Percentiles rank a stretch among this genome's conserved stretches.
These are phyloP conservation scores for Graphilbum fragrans DNA, from an alignment of 2,329 filamentous ascomycete species.

Conservation along the genomic window DNA sequence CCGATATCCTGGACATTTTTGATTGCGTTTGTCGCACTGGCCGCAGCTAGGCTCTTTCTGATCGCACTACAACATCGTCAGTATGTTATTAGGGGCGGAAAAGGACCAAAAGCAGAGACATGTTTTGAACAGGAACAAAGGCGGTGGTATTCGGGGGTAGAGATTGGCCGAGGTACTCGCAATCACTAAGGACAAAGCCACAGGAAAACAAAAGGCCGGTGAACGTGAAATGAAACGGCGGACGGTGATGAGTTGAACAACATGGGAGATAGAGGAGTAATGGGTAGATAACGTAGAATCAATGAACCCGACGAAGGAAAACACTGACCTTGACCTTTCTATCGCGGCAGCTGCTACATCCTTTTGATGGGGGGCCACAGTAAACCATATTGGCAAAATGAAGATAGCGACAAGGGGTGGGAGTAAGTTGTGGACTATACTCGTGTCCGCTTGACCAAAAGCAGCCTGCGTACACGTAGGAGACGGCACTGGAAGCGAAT, in stretches of 20 bases:
- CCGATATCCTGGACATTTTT: constrained; percentile 41
- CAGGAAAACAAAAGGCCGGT: neutral
- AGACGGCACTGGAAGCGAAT: neutral
- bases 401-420: neutral
- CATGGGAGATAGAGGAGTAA: neutral
- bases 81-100: neutral
- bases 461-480: neutral
- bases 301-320: too few species aligned
- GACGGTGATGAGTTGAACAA: neutral
- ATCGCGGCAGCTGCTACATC: constrained; percentile 41
- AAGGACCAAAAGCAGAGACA: neutral
- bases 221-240: neutral
- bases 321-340: constrained; percentile 42
- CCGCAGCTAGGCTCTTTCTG: constrained; percentile 37
- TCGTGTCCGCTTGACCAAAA: too few species aligned
- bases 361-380: constrained; percentile 44
- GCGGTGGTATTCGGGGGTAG: too few species aligned
- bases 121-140: too few species aligned
- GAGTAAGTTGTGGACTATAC: too few species aligned
- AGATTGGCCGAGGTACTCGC: neutral
- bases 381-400: constrained; percentile 33
- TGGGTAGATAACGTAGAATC: constrained; percentile 2
- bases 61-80: constrained; percentile 31
- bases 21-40: constrained; percentile 40
- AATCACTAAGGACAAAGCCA: neutral